Base-by-base conservation (phyloP, 192 early-diverging fungal genomes). In the Backusella luteola region DNA sequence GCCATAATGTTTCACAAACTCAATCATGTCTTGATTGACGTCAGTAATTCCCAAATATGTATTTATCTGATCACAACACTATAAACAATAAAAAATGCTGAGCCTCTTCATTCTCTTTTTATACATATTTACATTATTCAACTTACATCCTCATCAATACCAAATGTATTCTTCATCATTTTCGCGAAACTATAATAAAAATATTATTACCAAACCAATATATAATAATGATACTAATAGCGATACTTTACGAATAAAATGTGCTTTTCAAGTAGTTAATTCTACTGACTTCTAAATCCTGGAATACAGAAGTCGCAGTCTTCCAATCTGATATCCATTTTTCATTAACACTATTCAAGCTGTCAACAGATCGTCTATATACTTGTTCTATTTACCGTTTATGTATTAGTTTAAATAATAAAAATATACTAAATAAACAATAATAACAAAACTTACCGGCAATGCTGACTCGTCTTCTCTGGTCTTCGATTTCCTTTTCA, bases 1-100 rank as follows among this genome's bases (percentile, higher is more conserved):
- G 11, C 89, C 86, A 75, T 85, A 82, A 6, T 82, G 81, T 26
- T 88, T 76, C 29, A 94, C 87, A 72, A 93, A 94, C 9, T 73
- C 79, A 32, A 82, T 36, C 34, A 94, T 89, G 76, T 94, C 91
- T 52, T 89, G 85, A 38, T 87, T 84, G 12, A 93, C 90, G 69
- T 89, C 87, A 35, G 90, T 87, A 2, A 78, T 71, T 71, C 93
- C 93, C 67, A 94, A 76, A 52, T 88, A 85, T 69, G 88, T 84
- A 52, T 91, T 85, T 21, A 94, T 90, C 7, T 89, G 81, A 75
- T 93, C 92, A 76, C 90, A 92, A 17, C 91, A 91, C 84, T 88
- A 26, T 14, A 63, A 63, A n/a, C 15, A 36, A 59, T 35, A 74
- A n/a, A 23, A 38, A 59, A 32, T 9, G 38, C 19, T 74, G 19